A percentile compares a stretch with the other conserved stretches of the same genome.
These are phyloP conservation scores for Linum tenue DNA, from an alignment of 345 rosid species.

Conservation along the genomic window DNA sequence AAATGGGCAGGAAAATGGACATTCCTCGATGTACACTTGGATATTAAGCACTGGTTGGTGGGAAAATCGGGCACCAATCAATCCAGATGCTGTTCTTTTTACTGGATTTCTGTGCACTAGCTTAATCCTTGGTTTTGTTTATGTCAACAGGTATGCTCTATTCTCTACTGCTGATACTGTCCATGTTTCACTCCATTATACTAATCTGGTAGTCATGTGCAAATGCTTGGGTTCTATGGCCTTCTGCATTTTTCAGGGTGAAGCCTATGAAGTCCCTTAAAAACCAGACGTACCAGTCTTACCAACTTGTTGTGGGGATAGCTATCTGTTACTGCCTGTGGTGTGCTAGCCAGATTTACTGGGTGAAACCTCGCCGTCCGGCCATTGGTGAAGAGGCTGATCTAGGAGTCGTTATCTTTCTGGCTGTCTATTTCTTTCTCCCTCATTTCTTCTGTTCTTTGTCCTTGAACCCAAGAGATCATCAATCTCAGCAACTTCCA, in stretches of 20 bases:
- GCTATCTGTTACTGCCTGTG: slow-evolving; percentile 45
- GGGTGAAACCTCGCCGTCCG: slow-evolving; percentile 47
- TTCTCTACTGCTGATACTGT: background rate
- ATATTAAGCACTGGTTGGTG: slow-evolving; percentile 72
- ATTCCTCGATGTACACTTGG: slow-evolving; percentile 49
- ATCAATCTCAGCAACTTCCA: slow-evolving; percentile 25
- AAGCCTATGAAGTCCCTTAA: slow-evolving; percentile 18
- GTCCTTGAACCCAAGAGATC: slow-evolving; percentile 34
- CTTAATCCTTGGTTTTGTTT: slow-evolving; percentile 47
- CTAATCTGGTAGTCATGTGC: background rate
- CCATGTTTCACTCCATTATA: background rate
- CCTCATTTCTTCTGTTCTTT: slow-evolving; percentile 43
- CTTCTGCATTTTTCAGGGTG: slow-evolving; percentile 26
- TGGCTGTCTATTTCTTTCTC: slow-evolving; percentile 40
- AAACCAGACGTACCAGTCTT: slow-evolving; percentile 29
- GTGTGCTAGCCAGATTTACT: slow-evolving; percentile 58
- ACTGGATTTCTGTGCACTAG: slow-evolving; percentile 40
- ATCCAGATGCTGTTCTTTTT: slow-evolving; percentile 55
- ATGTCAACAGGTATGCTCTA: slow-evolving; percentile 43
- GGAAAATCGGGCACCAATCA: slow-evolving; percentile 46
- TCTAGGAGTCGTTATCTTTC: slow-evolving; percentile 49
- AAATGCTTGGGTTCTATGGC: background rate
- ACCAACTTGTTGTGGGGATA: slow-evolving; percentile 28
- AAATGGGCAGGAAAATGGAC: slow-evolving; percentile 48
- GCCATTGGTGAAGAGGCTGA: slow-evolving; percentile 75